Conservation (phyloP, 441 rosid species). For the Adansonia grandidieri region DNA sequence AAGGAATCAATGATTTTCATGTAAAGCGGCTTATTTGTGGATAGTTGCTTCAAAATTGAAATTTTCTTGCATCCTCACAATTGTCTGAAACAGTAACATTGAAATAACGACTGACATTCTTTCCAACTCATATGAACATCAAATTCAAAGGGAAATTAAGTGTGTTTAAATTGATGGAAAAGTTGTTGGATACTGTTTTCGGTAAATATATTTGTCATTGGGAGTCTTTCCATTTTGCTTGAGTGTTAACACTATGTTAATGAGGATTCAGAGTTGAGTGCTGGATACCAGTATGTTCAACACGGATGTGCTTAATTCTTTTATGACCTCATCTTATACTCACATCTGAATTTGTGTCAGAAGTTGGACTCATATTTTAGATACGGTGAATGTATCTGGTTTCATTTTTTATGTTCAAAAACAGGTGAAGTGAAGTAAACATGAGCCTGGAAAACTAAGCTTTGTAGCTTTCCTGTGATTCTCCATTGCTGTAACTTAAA, state of each 20-base stretch:
- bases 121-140: background rate
- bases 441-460: background rate
- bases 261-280: no score
- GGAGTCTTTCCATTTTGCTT: background rate
- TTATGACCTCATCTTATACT: no score
- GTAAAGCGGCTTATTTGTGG: background rate
- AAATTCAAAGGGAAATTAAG: background rate
- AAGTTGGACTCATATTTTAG: no score
- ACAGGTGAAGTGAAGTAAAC: background rate
- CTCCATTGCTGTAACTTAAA: no score
- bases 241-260: background rate
- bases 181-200: background rate
- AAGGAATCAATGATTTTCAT: constrained; percentile 29
- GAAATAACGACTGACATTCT: constrained; percentile 11
- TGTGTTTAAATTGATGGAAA: background rate
- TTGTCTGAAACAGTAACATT: background rate
- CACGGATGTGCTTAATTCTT: no score
- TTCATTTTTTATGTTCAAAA: background rate
- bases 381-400: background rate
- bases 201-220: background rate
- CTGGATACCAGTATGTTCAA: no score
- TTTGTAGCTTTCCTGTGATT: no score
- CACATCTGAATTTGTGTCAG: no score
- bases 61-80: background rate
- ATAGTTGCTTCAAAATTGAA: background rate